Conservation (phyloP, 2,329 filamentous ascomycete species). For the Microdochium paspali region DNA sequence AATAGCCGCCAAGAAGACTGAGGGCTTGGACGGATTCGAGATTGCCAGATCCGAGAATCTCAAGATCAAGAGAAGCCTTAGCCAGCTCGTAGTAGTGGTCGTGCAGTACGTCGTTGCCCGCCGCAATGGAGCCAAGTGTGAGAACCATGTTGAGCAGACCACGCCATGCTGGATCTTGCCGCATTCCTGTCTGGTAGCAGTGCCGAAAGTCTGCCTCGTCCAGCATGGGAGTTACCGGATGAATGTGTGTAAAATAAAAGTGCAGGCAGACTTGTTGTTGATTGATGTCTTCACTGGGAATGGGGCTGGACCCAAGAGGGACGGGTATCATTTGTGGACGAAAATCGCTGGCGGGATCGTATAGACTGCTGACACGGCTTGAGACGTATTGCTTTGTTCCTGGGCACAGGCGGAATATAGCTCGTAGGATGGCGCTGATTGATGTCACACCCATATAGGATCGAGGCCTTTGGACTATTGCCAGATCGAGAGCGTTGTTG, state of each 20-base stretch:
- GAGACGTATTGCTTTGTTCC: constrained; percentile 17
- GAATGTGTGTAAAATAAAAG: constrained; percentile 52
- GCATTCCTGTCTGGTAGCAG: constrained; percentile 40
- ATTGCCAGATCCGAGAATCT: background rate
- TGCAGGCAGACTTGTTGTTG: constrained; percentile 36
- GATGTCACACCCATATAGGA: constrained; percentile 58
- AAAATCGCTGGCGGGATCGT: constrained; percentile 1
- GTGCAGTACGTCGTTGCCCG: background rate
- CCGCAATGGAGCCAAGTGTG: background rate
- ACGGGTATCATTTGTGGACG: constrained; percentile 16
- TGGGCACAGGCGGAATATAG: constrained; percentile 33
- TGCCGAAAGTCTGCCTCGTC: constrained; percentile 51
- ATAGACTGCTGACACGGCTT: constrained; percentile 13
- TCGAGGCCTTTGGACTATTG: constrained; percentile 43
- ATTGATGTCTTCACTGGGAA: constrained; percentile 26
- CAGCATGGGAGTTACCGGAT: constrained; percentile 49
- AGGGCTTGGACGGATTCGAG: background rate
- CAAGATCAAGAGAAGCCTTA: background rate
- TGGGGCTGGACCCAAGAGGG: constrained; percentile 26
- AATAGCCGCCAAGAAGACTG: background rate
- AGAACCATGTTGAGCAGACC: constrained; percentile 1
- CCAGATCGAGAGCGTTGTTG: constrained; percentile 27
- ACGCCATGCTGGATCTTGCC: constrained; percentile 1
- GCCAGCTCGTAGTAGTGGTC: background rate
- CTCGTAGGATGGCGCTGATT: constrained; percentile 50